phyloP scores from a whole-genome alignment of 2,329 filamentous ascomycete genomes.

The Hymenoscyphus fraxineus region DNA sequence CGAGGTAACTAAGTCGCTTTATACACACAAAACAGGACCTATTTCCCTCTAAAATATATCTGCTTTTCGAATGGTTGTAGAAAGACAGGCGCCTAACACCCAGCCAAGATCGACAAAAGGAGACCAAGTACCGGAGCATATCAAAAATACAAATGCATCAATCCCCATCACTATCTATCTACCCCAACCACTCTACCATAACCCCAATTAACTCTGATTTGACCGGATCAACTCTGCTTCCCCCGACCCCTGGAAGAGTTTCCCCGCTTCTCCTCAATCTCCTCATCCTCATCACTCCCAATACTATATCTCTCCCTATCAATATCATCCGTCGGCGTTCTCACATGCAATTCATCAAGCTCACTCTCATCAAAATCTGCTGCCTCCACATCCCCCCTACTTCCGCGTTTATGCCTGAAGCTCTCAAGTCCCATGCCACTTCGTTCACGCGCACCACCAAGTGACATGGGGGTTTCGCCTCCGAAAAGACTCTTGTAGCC shows the following conservation, averaged over 20 bases:
- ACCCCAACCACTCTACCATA: too few species aligned
- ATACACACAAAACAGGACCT: too few species aligned
- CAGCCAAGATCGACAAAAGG: too few species aligned
- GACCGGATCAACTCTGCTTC: constrained; percentile 9
- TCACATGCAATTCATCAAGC: constrained; percentile 54
- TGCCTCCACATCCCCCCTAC: constrained; percentile 53
- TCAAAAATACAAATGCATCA: too few species aligned
- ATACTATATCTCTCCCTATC: constrained; percentile 52
- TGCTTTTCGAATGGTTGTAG: too few species aligned
- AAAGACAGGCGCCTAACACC: too few species aligned
- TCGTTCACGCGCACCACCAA: constrained; percentile 28
- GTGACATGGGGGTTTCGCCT: constrained; percentile 30
- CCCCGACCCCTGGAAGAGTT: constrained; percentile 15
- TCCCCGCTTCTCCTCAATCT: constrained; percentile 36
- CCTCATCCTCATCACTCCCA: constrained; percentile 55
- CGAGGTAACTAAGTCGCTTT: too few species aligned
- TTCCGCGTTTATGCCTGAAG: constrained; percentile 45
- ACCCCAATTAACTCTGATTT: too few species aligned
- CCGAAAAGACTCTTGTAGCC: constrained; percentile 48
- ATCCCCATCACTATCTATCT: too few species aligned
- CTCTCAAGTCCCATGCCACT: constrained; percentile 41
- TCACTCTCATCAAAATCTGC: constrained; percentile 65
- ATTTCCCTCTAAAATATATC: too few species aligned
- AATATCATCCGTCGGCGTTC: constrained; percentile 33
- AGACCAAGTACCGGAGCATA: too few species aligned